These are phyloP conservation scores for Malus hybrid DNA, from an alignment of 331 rosid species.

Conservation along the genomic window DNA sequence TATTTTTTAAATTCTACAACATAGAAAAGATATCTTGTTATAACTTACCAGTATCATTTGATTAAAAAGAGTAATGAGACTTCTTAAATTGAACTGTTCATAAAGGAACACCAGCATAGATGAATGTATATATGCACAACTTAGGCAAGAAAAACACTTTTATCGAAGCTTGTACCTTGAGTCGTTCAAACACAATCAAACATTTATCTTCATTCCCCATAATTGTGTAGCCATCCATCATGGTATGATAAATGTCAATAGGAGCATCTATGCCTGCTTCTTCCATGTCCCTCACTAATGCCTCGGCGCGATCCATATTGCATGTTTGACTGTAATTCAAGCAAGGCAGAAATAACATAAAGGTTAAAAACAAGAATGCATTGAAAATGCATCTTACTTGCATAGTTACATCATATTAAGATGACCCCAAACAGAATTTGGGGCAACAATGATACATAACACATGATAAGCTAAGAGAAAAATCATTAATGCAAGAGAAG, in stretches of 20 bases:
- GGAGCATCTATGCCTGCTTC: constrained; percentile 96
- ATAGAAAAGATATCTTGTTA: neutral
- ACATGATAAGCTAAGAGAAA: neutral
- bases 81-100: neutral
- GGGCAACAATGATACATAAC: neutral
- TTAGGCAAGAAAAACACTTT: neutral
- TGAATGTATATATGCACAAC: neutral
- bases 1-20: neutral
- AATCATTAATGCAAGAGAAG: neutral
- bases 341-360: constrained; percentile 7
- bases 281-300: constrained; percentile 95
- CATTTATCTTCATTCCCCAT: constrained; percentile 77
- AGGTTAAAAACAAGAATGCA: constrained; percentile 5
- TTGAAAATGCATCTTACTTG: neutral
- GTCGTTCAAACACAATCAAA: constrained; percentile 81
- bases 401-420: neutral
- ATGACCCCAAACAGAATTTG: neutral
- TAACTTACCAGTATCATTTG: neutral
- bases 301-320: constrained; percentile 79
- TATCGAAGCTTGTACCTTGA: constrained; percentile 52
- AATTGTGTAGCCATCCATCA: constrained; percentile 99
- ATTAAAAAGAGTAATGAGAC: neutral
- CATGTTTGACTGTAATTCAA: constrained; percentile 56
- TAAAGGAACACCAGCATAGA: neutral
- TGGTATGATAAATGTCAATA: constrained; percentile 88